Base-by-base conservation (phyloP, 2,329 filamentous ascomycete genomes). In the Ophiocordyceps camponoti-saundersi region DNA sequence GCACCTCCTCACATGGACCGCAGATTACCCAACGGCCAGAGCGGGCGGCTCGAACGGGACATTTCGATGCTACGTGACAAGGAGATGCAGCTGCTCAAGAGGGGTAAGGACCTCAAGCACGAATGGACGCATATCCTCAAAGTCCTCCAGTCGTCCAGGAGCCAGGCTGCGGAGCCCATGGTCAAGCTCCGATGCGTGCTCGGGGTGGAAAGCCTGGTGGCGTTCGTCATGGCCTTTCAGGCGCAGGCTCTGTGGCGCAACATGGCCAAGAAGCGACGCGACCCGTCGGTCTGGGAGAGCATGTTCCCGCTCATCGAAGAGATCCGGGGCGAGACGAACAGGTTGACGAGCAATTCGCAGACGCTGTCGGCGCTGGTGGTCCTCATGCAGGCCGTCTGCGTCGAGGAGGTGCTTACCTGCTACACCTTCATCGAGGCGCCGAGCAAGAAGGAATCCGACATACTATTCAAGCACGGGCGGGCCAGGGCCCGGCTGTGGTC, bases 61-160 rank as follows among this genome's bases (percentile, higher is more conserved):
- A 65, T 61, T 41, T 63, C 67, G 21, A 59, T 55, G 30, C 68
- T 68, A 52, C 59, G 57, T 26, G 56, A 51, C 3, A 53, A 75
- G 8, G 32, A 34, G 41, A 63, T 67, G 21, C 59, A 55, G 29
- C 68, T 68, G 52, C 59, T 58, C 26, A 56, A 51, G 3, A 53
- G 75, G 7, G 75, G 70, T 2, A 69, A 64, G 30, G 68, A 65
- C 46, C 61, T 78, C 18, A 79, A 79, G 61, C 73, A 76, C 50
- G 62, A 34, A 13, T 34, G 12, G 12, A 16, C 11, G 3, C 32
- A 16, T 11, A 34, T 34, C 32, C 32, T 34, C 32, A 34, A 34
- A 34, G 32, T 12, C 32, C 12, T 16, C 32, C 32, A 51, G 46
- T 0, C 53, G 52, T 16, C 52, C 51, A 34, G 53, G 48, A 34